Base-by-base conservation (phyloP, 805 yeast genomes). In the Candida michaelii region DNA sequence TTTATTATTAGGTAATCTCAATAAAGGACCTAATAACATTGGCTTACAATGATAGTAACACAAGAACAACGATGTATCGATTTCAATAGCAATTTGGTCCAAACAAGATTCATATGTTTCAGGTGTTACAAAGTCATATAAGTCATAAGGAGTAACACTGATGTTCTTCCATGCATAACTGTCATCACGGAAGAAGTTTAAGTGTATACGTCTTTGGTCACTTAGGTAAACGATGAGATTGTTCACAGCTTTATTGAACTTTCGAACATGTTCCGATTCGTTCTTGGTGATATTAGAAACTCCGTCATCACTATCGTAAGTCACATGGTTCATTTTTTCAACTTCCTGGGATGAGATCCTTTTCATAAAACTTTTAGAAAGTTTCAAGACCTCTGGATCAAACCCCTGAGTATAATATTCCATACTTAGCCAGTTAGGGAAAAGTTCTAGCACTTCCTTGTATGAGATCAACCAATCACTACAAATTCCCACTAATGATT, bases 1-100 rank as follows among this genome's bases (percentile, higher is more conserved):
- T 50, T 72, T 69, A 59, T 90, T 93, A 19, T 79, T 76, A 0
- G 75, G 74, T 1, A 89, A 73, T 37, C 98, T 71, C 4, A 91
- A 70, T 15, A 91, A 75, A 0, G 98, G 93, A 0, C 91, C 96
- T 11, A 91, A 75, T 58, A 91, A 70, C 47, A 83, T 75, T 0
- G 87, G 85, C 42, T 79, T 79, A 23, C 79, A 77, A n/a, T 79
- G 57, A 44, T 80, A 68, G 56, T 93, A 91, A 46, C 93, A 79
- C 39, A 79, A 70, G 53, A 91, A 88, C 14, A 93, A 68, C 1
- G 88, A 73, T 0, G 96, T 85, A 55, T 91, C 99, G 2, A 93
- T 76, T 35, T 79, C 63, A 9, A 69, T 59, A 0, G 77, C 74
- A 16, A 65, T 52, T 16, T 59, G 56, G 4, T 52, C 51, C 27